Evolutionary conservation across 1,284 basidiomycete species (phyloP).

Genomic region (Sanghuangporus sanghuang): DNA sequence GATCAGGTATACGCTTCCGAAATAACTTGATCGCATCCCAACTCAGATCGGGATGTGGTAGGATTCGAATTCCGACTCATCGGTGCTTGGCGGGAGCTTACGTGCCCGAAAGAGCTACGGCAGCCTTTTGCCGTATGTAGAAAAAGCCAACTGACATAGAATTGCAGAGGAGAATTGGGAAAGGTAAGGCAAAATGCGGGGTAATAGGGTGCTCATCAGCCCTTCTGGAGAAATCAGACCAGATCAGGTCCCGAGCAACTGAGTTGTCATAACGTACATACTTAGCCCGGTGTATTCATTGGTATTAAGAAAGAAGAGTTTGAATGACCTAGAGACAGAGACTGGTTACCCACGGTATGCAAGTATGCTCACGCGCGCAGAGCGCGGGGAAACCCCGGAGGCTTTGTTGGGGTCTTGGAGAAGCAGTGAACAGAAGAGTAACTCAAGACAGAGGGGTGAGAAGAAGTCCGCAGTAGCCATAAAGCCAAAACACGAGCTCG

Average conservation of each 20-base stretch:
- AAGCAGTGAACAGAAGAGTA: neutral
- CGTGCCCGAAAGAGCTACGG: too few species aligned
- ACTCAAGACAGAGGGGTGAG: neutral
- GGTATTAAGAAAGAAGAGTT: too few species aligned
- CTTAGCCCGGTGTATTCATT: neutral
- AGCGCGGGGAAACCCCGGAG: neutral
- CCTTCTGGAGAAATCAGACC: neutral
- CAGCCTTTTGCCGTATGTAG: too few species aligned
- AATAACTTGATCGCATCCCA: neutral
- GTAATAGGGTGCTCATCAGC: neutral
- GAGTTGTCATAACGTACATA: neutral
- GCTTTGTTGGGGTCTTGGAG: neutral
- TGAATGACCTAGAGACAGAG: neutral
- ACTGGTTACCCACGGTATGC: neutral
- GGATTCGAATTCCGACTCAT: neutral
- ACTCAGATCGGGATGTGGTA: neutral
- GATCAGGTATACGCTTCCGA: neutral
- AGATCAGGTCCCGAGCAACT: neutral
- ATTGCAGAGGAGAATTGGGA: neutral
- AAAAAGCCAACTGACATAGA: neutral
- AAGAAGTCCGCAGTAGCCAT: neutral
- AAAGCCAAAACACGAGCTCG: too few species aligned
- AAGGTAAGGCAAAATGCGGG: neutral
- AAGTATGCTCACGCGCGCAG: neutral
- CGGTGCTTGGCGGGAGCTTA: neutral